Base-by-base conservation (phyloP, 2,329 filamentous ascomycete genomes). In the Hypomyces perniciosus region DNA sequence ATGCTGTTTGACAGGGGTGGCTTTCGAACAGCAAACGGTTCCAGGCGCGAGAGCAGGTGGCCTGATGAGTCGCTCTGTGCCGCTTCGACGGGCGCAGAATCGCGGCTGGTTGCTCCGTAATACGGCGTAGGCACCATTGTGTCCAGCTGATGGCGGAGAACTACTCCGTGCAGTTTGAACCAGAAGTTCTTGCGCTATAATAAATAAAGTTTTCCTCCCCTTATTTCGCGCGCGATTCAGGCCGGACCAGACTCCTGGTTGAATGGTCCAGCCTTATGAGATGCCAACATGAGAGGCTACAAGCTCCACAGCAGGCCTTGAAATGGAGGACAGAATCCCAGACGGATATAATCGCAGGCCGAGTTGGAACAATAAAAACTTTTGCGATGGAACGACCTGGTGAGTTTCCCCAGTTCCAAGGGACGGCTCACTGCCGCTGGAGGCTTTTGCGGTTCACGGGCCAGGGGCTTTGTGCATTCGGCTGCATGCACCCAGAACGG, bases 41-140 rank as follows among this genome's bases (percentile, higher is more conserved):
- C 31, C 28, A 34, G 43, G 30, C 43, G 43, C 6, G 43, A 45
- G 29, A 20, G 13, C n/a, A 8, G 30, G 37, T 50, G 41, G 46
- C 51, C 37, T 48, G 45, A 34, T 28, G 37, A 31, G 40, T 35
- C 46, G 44, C 41, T 38, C 33, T 46, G 42, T n/a, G 51, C 37
- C 29, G 27, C 38, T 41, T 26, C 44, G 28, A 41, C 37, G 13
- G 29, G 38, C 28, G 38, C 39, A 29, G 34, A 34, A 45, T 51
- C 48, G 30, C 35, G 43, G 42, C 35, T 30, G 13, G 31, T 33
- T 28, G 42, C 33, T 42, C 43, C 48, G 31, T 35, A 38, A 31
- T 20, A 20, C 20, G 37, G 37, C 37, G n/a, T n/a, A 39, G 45
- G 35, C 45, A 44, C 42, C 51, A 53, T 53, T 38, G 40, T 48